These are phyloP conservation scores for Pichia sp. DNA, from an alignment of 1,139 yeast species.

Conservation along the genomic window DNA sequence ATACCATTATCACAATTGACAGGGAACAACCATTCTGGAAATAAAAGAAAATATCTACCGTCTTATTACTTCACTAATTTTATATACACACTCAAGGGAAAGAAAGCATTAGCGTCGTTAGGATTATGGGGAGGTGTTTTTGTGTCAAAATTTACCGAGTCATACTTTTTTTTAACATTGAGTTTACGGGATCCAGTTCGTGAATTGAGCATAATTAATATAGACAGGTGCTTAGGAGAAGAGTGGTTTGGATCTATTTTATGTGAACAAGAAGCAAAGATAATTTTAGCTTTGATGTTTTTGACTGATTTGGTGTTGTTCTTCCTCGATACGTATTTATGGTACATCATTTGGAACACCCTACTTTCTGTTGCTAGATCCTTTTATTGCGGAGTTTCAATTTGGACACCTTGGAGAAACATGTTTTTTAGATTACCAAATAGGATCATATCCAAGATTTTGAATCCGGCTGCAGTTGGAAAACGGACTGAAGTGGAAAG, in stretches of 20 bases:
- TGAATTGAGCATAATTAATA: slow-evolving; percentile 42
- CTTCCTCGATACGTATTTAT: slow-evolving; percentile 51
- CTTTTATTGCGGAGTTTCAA: slow-evolving; percentile 49
- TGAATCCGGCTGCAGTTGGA: slow-evolving; percentile 35
- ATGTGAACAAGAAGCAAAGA: slow-evolving; percentile 40
- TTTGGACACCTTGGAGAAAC: slow-evolving; percentile 59
- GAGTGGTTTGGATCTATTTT: slow-evolving; percentile 39
- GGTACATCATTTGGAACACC: slow-evolving; percentile 56
- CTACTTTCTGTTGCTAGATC: slow-evolving; percentile 44
- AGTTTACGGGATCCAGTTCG: slow-evolving; percentile 48
- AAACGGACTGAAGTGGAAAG: slow-evolving; percentile 31
- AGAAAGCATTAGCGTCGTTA: slow-evolving; percentile 40
- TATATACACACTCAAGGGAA: slow-evolving; percentile 38
- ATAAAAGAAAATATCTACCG: slow-evolving; percentile 36
- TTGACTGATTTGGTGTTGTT: slow-evolving; percentile 46
- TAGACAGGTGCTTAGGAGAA: slow-evolving; percentile 42
- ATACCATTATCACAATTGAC: slow-evolving; percentile 47
- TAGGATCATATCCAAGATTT: slow-evolving; percentile 45
- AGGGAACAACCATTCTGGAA: slow-evolving; percentile 28
- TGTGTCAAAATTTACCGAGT: slow-evolving; percentile 45
- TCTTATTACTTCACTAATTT: slow-evolving; percentile 38
- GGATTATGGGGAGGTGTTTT: slow-evolving; percentile 48
- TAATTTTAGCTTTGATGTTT: slow-evolving; percentile 39
- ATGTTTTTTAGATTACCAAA: slow-evolving; percentile 50
- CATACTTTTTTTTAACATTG: slow-evolving; percentile 48